phyloP scores from a whole-genome alignment of 2,329 filamentous ascomycete species.

The Diaporthe destruens region DNA sequence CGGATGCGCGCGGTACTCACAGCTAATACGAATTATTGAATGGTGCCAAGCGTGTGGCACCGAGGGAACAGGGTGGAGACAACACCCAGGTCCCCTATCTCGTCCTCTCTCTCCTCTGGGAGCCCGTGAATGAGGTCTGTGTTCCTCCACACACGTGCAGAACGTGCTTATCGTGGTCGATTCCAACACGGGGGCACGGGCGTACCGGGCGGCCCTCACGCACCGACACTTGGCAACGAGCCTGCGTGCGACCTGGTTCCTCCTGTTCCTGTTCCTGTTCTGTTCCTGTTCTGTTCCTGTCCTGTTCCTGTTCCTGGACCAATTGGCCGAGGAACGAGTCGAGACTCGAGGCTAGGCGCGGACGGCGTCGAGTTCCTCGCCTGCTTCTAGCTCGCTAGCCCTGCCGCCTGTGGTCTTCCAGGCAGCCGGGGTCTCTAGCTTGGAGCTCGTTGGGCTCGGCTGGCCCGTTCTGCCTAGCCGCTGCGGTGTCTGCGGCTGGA shows the following conservation, averaged over 20 bases:
- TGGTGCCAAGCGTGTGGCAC: constrained; percentile 30
- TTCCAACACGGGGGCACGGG: neutral
- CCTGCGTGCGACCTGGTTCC: neutral
- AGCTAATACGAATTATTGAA: constrained; percentile 28
- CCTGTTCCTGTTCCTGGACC: constrained; percentile 3
- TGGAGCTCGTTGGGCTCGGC: constrained; percentile 1
- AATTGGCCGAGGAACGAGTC: constrained; percentile 29
- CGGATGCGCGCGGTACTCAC: constrained; percentile 21
- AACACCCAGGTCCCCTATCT: constrained; percentile 26
- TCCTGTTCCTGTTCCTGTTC: constrained; percentile 6
- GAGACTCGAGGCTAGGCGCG: constrained; percentile 24
- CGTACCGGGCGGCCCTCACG: neutral
- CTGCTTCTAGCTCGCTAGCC: constrained; percentile 23
- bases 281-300: too few species aligned
- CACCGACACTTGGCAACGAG: neutral
- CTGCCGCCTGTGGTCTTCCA: neutral
- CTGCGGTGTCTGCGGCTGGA: constrained; percentile 9
- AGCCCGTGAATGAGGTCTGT: neutral
- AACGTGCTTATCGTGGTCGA: constrained; percentile 29
- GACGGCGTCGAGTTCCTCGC: constrained; percentile 21
- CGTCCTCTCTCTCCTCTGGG: neutral
- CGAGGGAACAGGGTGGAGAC: constrained; percentile 29
- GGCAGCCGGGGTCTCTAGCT: neutral
- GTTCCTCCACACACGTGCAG: constrained; percentile 26
- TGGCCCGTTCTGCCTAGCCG: neutral